Base-by-base conservation (phyloP, 1,284 basidiomycete species). In the Tylopilus sp. region DNA sequence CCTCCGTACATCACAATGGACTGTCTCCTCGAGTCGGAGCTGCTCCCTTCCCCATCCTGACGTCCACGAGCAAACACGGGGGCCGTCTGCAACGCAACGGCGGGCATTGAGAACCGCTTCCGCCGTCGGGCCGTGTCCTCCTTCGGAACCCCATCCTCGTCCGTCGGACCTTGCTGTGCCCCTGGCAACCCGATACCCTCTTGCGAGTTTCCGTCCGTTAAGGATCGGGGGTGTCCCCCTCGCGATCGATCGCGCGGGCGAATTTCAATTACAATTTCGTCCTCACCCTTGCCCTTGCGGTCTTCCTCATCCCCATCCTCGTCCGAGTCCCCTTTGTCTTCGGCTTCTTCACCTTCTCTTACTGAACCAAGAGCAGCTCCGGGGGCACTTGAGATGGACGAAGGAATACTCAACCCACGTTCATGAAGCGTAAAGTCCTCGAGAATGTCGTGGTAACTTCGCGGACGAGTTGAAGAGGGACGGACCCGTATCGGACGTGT, bases 31-130 rank as follows among this genome's bases (percentile, higher is more conserved):
- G n/a, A n/a, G n/a, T 69, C 69, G 15, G 62, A 36, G 18, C 15
- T 64, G 19, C 57, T 64, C 24, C 61, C 62, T 26, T 76, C 65
- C 36, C 32, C 16, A 29, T 68, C 64, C 52, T 67, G 66, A 5
- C 76, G 68, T 2, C 87, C 85, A 19, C 87, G 84, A 29, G 90
- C 84, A 54, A 89, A 91, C 13, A 94, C 91, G n/a, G 86, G 87
- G 41, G 87, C 88, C 47, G 89, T 88, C 70, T 93, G 91, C 74
- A 94, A 69, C 47, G 89, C 91, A 49, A 94, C 82, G 16, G 91
- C 91, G 61, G 92, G 91, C 64, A 91, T 70, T 54, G 92, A 93
- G 72, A 92, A 92, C 41, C 92, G 84, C 74, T 93, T 91, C 70
- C 82, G 83, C 70, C 86, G 78, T 69, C 90, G 80, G 57, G 84